These are phyloP conservation scores for Mucor velutinosus DNA, from an alignment of 371 early-diverging fungal genomes.

Conservation along the genomic window DNA sequence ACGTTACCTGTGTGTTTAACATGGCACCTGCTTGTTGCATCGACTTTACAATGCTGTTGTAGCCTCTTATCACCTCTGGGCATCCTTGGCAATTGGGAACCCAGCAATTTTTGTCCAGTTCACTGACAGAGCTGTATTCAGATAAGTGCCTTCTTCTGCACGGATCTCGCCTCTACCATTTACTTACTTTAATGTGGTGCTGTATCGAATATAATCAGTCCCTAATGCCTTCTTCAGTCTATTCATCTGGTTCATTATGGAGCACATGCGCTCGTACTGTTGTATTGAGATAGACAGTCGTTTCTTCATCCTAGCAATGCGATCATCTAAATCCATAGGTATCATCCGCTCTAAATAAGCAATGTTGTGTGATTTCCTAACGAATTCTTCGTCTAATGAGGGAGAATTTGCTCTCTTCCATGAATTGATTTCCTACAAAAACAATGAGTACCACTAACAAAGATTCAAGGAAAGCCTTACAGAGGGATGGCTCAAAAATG, in stretches of 20 bases:
- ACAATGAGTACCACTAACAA: neutral
- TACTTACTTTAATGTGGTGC: slow-evolving; percentile 53
- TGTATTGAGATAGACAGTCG: slow-evolving; percentile 39
- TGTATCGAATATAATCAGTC: slow-evolving; percentile 54
- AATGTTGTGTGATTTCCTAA: slow-evolving; percentile 20
- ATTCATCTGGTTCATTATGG: slow-evolving; percentile 59
- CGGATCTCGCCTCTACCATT: neutral
- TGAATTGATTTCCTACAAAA: slow-evolving; percentile 34
- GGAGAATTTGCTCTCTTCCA: slow-evolving; percentile 48
- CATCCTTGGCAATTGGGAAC: slow-evolving; percentile 56
- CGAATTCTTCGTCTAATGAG: slow-evolving; percentile 56
- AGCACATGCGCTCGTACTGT: slow-evolving; percentile 61
- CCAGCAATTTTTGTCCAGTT: slow-evolving; percentile 54
- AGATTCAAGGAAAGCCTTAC: slow-evolving; percentile 24
- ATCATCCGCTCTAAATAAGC: slow-evolving; percentile 14
- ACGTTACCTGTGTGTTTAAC: slow-evolving; percentile 17
- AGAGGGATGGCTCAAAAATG: slow-evolving; percentile 70
- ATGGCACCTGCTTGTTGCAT: slow-evolving; percentile 47
- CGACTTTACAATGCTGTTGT: slow-evolving; percentile 46
- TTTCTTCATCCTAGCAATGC: slow-evolving; percentile 30
- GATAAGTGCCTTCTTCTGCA: neutral
- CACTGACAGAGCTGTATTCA: slow-evolving; percentile 21
- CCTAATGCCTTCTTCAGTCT: slow-evolving; percentile 58
- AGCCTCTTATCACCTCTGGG: slow-evolving; percentile 47
- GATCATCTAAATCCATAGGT: slow-evolving; percentile 47